Evolutionary conservation across 2,329 filamentous ascomycete genomes (phyloP).

Genomic region (Neodidymelliopsis sp.): DNA sequence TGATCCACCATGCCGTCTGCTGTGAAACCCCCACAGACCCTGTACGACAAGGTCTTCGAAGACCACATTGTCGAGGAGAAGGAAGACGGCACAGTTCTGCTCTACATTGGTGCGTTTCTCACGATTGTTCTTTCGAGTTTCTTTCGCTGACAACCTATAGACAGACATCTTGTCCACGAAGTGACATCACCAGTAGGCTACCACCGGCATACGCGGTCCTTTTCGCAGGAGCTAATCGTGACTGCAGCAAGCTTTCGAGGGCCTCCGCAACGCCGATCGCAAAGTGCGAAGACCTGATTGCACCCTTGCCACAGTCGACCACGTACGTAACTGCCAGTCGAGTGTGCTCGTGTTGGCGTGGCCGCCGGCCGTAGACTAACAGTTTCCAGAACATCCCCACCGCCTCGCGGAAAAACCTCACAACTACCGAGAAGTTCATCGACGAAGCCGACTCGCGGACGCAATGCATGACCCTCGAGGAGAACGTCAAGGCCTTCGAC

Average conservation of each 20-base stretch:
- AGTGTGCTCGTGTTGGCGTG: conserved; percentile 7
- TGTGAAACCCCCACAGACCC: conserved; percentile 76
- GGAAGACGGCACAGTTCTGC: conserved; percentile 87
- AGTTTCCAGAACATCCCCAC: conserved; percentile 84
- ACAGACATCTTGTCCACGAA: conserved; percentile 96
- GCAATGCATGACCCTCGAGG: conserved; percentile 94
- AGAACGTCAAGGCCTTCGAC: conserved; percentile 96
- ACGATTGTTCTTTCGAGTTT: background rate
- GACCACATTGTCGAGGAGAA: conserved; percentile 95
- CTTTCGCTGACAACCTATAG: conserved; percentile 56
- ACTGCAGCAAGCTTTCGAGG: conserved; percentile 90
- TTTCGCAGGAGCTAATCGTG: background rate
- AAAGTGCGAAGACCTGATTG: conserved; percentile 93
- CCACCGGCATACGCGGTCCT: conserved; percentile 1
- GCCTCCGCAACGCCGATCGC: conserved; percentile 85
- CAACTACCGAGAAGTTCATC: conserved; percentile 92
- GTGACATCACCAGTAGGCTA: conserved; percentile 87
- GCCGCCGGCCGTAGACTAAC: conserved; percentile 23
- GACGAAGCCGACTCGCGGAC: conserved; percentile 91
- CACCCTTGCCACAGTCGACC: conserved; percentile 94
- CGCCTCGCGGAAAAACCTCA: conserved; percentile 86
- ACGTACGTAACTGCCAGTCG: conserved; percentile 67
- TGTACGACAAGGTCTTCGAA: conserved; percentile 98
- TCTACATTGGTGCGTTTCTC: conserved; percentile 83
- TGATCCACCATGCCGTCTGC: conserved; percentile 74